Evolutionary conservation across 306 rosid species (phyloP).

Genomic region (Prunus campanulata): DNA sequence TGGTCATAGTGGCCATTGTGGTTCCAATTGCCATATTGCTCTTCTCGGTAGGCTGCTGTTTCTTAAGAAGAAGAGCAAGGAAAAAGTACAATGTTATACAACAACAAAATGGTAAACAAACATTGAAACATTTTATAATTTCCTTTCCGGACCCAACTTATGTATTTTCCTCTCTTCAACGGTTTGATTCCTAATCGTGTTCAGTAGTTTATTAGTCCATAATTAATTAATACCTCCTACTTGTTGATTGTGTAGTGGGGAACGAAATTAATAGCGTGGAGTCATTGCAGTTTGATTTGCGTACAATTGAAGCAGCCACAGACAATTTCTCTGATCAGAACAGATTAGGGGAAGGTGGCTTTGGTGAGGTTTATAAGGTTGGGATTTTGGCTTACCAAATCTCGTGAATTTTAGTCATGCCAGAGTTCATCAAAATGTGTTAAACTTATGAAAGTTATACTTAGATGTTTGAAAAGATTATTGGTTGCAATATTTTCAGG

Average conservation of each 20-base stretch:
- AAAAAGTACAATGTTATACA: background rate
- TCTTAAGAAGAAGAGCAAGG: conserved; percentile 19
- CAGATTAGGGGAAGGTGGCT: conserved; percentile 34
- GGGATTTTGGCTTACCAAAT: background rate
- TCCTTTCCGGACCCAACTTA: background rate
- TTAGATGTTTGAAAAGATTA: background rate
- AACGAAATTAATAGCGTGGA: conserved; percentile 5
- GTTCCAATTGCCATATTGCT: conserved; percentile 18
- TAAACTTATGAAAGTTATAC: background rate
- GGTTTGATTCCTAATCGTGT: background rate
- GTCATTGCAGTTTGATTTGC: conserved; percentile 21
- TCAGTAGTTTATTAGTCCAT: background rate
- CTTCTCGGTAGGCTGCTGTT: conserved; percentile 1
- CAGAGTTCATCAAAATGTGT: background rate
- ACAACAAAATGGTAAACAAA: conserved; percentile 4
- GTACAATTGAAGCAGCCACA: conserved; percentile 24
- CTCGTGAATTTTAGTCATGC: background rate
- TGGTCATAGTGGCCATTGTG: conserved; percentile 18
- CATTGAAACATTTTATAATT: background rate
- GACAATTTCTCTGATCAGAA: conserved; percentile 16
- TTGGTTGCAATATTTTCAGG: conserved; percentile 27
- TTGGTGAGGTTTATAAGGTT: conserved; percentile 29
- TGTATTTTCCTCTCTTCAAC: background rate
- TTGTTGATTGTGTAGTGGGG: background rate
- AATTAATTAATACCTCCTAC: background rate